These are phyloP conservation scores for Mortierella sp. DNA, from an alignment of 371 early-diverging fungal genomes.

Conservation along the genomic window DNA sequence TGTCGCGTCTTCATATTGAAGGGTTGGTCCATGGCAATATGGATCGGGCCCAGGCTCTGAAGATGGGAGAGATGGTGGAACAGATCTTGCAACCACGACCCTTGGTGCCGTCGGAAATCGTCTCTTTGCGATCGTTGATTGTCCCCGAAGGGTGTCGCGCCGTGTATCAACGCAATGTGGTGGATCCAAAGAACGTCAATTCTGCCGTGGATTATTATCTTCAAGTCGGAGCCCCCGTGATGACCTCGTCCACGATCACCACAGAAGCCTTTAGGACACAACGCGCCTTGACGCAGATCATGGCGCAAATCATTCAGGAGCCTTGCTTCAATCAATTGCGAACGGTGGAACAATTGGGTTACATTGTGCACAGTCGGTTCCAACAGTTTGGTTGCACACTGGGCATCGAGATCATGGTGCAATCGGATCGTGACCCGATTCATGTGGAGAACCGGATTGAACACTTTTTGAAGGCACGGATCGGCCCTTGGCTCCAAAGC, in stretches of 20 bases:
- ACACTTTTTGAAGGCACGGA: constrained; percentile 64
- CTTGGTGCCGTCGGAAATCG: constrained; percentile 66
- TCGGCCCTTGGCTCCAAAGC: constrained; percentile 56
- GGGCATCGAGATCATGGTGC: constrained; percentile 80
- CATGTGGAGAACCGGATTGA: constrained; percentile 85
- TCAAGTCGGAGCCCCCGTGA: constrained; percentile 53
- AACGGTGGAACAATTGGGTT: constrained; percentile 90
- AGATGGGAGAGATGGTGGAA: constrained; percentile 62
- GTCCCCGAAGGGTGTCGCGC: constrained; percentile 65
- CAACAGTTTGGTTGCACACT: constrained; percentile 64
- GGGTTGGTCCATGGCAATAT: constrained; percentile 88
- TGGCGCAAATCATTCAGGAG: constrained; percentile 82
- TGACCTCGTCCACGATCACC: neutral
- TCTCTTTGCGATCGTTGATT: constrained; percentile 64
- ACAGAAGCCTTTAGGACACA: constrained; percentile 56
- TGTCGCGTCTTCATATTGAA: constrained; percentile 64
- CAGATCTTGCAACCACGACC: constrained; percentile 62
- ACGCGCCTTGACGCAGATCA: constrained; percentile 68
- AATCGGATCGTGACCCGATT: constrained; percentile 86
- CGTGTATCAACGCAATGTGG: constrained; percentile 67
- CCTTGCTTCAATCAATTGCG: constrained; percentile 92
- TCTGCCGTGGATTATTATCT: constrained; percentile 85
- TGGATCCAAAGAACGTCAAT: constrained; percentile 82
- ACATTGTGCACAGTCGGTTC: constrained; percentile 75
- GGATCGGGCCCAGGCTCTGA: constrained; percentile 62